Percentiles rank a stretch among this genome's conserved stretches.
phyloP scores from a whole-genome alignment of 2,329 filamentous ascomycete genomes.

The Colletotrichum echinochloae region DNA sequence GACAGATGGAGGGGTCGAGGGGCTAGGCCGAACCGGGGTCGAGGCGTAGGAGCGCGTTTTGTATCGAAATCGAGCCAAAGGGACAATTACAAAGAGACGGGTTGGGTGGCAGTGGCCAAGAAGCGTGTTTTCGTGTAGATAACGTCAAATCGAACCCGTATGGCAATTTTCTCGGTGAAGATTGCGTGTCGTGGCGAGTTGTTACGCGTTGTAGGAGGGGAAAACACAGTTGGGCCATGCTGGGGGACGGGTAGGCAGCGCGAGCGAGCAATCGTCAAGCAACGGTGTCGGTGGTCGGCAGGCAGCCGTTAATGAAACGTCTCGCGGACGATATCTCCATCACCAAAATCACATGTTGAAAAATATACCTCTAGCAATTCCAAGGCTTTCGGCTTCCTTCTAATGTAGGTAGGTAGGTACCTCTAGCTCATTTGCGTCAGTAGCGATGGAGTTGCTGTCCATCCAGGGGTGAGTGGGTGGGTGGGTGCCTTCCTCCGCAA shows the following conservation, averaged over 20 bases:
- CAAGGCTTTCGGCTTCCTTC: background rate
- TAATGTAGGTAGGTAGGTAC: no score
- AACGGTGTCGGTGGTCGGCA: background rate
- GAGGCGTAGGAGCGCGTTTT: background rate
- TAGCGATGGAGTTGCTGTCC: background rate
- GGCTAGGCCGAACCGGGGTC: background rate
- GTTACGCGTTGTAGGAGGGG: background rate
- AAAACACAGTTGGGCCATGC: background rate
- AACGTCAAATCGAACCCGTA: background rate
- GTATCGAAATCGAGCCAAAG: background rate
- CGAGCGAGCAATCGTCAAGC: background rate
- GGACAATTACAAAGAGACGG: background rate
- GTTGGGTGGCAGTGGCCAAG: no score
- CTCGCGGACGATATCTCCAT: background rate
- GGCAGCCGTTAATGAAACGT: background rate
- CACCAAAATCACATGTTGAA: background rate
- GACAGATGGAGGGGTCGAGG: fast-evolving
- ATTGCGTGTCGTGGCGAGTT: background rate
- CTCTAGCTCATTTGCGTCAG: background rate
- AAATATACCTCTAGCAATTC: background rate
- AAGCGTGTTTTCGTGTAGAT: background rate
- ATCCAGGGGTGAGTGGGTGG: no score
- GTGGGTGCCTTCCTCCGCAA: background rate
- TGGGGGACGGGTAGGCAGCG: background rate
- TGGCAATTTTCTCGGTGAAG: background rate